These are phyloP conservation scores for Orbilia quercus DNA, from an alignment of 2,329 filamentous ascomycete genomes.

Conservation along the genomic window DNA sequence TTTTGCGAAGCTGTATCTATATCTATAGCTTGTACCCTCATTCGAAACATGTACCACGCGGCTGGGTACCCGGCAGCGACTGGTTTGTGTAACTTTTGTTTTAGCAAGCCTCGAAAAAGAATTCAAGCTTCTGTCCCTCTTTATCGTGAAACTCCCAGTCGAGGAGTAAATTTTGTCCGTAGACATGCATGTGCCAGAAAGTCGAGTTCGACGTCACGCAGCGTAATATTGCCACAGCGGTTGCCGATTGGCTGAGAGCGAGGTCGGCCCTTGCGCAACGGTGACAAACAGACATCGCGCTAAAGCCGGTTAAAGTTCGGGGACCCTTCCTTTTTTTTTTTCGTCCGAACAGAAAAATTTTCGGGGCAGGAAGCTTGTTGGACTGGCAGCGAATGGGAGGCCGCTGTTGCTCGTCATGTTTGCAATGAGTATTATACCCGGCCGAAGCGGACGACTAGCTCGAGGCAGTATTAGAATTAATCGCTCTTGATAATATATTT, in stretches of 20 bases:
- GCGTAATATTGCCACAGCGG: background rate
- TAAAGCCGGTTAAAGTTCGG: conserved; percentile 38
- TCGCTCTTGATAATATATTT: background rate
- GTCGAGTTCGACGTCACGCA: background rate
- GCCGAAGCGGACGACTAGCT: conserved; percentile 17
- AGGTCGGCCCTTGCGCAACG: conserved; percentile 24
- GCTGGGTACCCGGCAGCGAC: conserved; percentile 6
- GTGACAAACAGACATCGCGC: no score
- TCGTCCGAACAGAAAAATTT: conserved; percentile 47
- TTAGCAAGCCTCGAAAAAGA: conserved; percentile 15
- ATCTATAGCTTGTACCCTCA: background rate
- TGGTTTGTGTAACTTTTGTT: conserved; percentile 5
- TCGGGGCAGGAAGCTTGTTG: conserved; percentile 13
- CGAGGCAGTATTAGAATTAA: background rate
- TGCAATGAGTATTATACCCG: conserved; percentile 7
- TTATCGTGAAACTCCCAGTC: background rate
- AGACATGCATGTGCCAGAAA: background rate
- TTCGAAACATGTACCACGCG: conserved; percentile 6
- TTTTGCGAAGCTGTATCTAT: no score
- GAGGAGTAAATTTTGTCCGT: background rate
- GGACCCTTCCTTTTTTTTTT: conserved; percentile 34
- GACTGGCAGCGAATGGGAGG: conserved; percentile 30
- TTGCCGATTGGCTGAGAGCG: conserved; percentile 5
- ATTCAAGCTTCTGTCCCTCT: conserved; percentile 32
- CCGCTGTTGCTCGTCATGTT: conserved; percentile 34